Conservation (phyloP, 768 basidiomycete genomes). For the Coprinopsis marcescibilis region DNA sequence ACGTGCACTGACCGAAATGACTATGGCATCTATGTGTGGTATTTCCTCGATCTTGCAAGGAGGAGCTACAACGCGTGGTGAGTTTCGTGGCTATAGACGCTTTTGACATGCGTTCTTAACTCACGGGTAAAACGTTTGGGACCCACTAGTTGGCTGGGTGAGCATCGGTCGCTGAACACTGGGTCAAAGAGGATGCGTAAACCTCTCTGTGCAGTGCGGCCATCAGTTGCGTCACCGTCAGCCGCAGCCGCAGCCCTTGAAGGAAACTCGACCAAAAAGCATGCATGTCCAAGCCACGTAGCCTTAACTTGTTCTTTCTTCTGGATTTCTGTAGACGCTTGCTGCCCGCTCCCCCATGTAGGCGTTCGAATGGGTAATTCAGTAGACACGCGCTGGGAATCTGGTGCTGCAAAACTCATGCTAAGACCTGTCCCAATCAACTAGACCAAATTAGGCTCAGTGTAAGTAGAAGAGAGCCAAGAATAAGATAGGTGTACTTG, state of each 20-base stretch:
- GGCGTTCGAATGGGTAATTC: slow-evolving; percentile 31
- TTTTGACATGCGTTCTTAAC: not conserved
- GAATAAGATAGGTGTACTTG: not conserved
- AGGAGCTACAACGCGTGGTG: slow-evolving; percentile 25
- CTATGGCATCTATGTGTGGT: slow-evolving; percentile 57
- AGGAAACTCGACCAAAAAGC: slow-evolving; percentile 48
- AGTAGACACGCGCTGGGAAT: slow-evolving; percentile 1
- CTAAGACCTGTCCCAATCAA: slow-evolving; percentile 13
- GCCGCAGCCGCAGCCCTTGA: slow-evolving; percentile 11
- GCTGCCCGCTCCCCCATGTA: slow-evolving; percentile 28
- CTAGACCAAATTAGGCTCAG: slow-evolving; percentile 2
- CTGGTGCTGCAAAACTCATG: slow-evolving; percentile 6
- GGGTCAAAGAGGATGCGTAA: slow-evolving; percentile 48
- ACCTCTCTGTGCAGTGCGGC: slow-evolving; percentile 25
- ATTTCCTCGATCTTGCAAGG: slow-evolving; percentile 50
- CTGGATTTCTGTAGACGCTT: slow-evolving; percentile 10
- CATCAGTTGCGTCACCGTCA: not conserved
- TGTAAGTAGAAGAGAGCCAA: not conserved
- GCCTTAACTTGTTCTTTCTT: slow-evolving; percentile 36
- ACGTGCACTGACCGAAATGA: slow-evolving; percentile 40
- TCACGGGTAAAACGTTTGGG: slow-evolving; percentile 44
- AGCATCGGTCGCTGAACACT: slow-evolving; percentile 48
- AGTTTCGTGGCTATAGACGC: not conserved
- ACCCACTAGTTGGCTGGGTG: slow-evolving; percentile 38
- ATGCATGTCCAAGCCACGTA: slow-evolving; percentile 55